Conservation (phyloP, 257 asterid species). For the Jacaranda copaia region DNA sequence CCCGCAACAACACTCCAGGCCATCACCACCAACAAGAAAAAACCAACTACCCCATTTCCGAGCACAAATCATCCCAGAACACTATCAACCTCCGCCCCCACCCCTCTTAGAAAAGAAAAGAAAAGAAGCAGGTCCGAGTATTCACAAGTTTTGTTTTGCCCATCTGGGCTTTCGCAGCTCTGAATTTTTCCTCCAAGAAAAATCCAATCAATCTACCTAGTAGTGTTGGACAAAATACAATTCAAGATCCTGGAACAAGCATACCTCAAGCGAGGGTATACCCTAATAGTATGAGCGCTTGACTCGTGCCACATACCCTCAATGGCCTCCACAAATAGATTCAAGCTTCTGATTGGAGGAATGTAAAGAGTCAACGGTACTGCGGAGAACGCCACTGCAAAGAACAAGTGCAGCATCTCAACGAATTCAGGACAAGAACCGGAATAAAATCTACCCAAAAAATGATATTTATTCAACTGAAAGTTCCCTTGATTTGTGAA, state of each 20-base stretch:
- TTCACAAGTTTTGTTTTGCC: constrained; percentile 20
- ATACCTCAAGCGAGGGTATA: constrained; percentile 68
- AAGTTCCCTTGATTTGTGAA: too few relatives aligned
- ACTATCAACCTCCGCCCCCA: neutral
- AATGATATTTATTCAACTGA: too few relatives aligned
- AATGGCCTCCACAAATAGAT: constrained; percentile 67
- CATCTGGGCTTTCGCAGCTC: neutral
- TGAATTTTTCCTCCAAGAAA: neutral
- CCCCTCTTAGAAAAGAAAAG: neutral
- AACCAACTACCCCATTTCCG: neutral
- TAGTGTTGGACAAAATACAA: constrained; percentile 48
- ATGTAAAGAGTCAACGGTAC: constrained; percentile 83
- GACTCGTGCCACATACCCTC: constrained; percentile 79
- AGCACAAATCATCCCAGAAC: neutral
- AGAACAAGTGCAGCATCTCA: constrained; percentile 70
- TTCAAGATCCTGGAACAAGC: constrained; percentile 78
- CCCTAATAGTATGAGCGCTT: constrained; percentile 55
- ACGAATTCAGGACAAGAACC: too few relatives aligned
- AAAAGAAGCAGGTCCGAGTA: neutral
- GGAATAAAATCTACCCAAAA: too few relatives aligned
- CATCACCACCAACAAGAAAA: neutral
- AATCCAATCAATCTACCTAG: constrained; percentile 27
- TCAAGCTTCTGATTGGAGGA: constrained; percentile 88
- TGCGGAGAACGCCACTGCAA: constrained; percentile 85
- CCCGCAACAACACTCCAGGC: constrained; percentile 2